Percentiles rank a stretch among this genome's conserved stretches.
Evolutionary conservation across 441 rosid genomes (phyloP).

Genomic region (Hura crepitans): DNA sequence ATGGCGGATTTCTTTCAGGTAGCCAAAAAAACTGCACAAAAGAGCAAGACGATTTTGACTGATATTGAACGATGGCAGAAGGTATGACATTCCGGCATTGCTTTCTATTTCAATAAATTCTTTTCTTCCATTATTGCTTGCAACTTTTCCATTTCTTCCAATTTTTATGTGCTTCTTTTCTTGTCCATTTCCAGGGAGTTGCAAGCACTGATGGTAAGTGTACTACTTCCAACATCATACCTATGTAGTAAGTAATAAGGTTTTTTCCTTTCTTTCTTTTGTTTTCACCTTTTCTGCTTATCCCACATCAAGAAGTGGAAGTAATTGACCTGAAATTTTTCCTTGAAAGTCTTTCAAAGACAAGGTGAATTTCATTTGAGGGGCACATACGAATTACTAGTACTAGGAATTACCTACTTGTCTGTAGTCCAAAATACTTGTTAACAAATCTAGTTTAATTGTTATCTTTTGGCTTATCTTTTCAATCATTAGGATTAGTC

Average conservation of each 20-base stretch:
- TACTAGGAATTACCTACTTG: neutral
- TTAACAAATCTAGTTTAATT: constrained; percentile 1
- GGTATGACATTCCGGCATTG: constrained; percentile 42
- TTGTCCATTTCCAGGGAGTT: constrained; percentile 67
- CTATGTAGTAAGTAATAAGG: neutral
- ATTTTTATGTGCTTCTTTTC: constrained; percentile 24
- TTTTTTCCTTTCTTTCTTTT: neutral
- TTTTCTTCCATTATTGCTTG: constrained; percentile 17
- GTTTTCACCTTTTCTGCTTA: constrained; percentile 1
- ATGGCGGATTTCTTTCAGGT: constrained; percentile 47
- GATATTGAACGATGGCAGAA: constrained; percentile 97
- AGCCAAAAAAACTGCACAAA: constrained; percentile 82
- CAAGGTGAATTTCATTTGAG: neutral
- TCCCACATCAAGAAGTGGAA: constrained; percentile 5
- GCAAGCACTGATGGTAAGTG: constrained; percentile 86
- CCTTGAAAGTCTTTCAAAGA: neutral
- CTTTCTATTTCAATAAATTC: neutral
- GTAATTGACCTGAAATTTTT: neutral
- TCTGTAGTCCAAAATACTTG: neutral
- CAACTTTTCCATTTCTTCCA: neutral
- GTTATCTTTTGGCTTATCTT: constrained; percentile 3
- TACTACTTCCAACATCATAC: constrained; percentile 14
- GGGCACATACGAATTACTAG: neutral
- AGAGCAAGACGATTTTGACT: constrained; percentile 77
- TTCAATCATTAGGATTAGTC: neutral